Evolutionary conservation across 1,139 yeast species (phyloP), one percentile per base, ranked within the genome.

Genomic region (Debaryomycetaceae sp.): DNA sequence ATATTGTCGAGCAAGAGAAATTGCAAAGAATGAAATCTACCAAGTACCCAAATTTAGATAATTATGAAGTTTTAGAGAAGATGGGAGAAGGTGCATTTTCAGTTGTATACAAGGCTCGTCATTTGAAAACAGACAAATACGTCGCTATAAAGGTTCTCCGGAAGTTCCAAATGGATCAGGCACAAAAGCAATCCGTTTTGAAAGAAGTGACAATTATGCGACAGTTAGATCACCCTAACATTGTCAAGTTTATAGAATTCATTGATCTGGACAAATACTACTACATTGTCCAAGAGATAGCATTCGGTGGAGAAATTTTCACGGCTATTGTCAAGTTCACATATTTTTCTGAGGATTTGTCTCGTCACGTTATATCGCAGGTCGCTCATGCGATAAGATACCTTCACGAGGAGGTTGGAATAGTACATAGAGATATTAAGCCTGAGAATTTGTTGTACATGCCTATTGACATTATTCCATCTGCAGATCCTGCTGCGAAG

Each of bases 81-180:
- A 75, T 89, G 46, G 97, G 98, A 2, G 96, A 91, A 63, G 99
- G 99, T 6, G 95, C 99, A 0, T 93, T 93, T 63, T 90, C 95
- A 17, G 83, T 87, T 41, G 97, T 89, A 2, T 83, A 83, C 62
- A 85, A 85, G 57, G 97, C 96, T 5, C 60, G 59, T 38, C 76
- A 79, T 49, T 51, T 68, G 9, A 54, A 58, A 1, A 52, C 70
- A 2, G 61, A 78, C 14, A 72, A 79, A 45, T 68, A 80, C 23
- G 97, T 90, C 20, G 97, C 97, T 1, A 68, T 80, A 49, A 80
- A 80, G 57, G 74, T 80, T 41, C 73, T 80, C 46, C 68, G 82
- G 46, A 80, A 80, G 60, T 72, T 72, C 48, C 78, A 72, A 53
- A 76, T 80, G 83, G 80, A 78, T 56, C 63, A 62, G 42, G 72